These are phyloP conservation scores for Paramyrothecium sp. DNA, from an alignment of 2,329 filamentous ascomycete genomes.

Conservation along the genomic window DNA sequence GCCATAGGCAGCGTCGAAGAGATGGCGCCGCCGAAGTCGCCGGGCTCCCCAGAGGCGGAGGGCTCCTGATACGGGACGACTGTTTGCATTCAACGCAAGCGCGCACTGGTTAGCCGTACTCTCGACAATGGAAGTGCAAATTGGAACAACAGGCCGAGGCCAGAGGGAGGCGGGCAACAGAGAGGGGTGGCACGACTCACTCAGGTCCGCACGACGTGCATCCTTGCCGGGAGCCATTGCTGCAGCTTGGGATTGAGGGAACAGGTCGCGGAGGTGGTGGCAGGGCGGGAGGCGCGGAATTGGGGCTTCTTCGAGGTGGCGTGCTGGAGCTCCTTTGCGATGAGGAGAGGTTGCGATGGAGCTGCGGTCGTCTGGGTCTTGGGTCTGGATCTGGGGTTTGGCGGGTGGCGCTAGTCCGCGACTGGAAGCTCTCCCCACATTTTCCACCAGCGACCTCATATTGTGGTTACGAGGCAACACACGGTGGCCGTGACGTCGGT, in stretches of 20 bases:
- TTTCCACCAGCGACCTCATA: not conserved
- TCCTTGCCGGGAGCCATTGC: constrained; percentile 42
- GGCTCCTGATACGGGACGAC: constrained; percentile 88
- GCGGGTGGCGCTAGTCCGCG: constrained; percentile 12
- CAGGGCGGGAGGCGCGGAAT: not conserved
- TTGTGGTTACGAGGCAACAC: too few relatives aligned
- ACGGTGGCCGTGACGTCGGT: too few relatives aligned
- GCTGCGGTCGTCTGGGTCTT: constrained; percentile 15
- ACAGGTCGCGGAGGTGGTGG: too few relatives aligned
- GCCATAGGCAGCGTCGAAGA: constrained; percentile 89
- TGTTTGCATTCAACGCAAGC: constrained; percentile 32
- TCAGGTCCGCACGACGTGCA: constrained; percentile 42
- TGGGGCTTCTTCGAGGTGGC: not conserved
- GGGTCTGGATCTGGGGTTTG: constrained; percentile 9
- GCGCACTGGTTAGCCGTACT: not conserved
- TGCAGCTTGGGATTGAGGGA: not conserved
- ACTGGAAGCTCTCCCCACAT: not conserved
- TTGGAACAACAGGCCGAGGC: not conserved
- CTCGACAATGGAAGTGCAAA: not conserved
- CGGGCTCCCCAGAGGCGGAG: constrained; percentile 56
- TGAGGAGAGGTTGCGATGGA: constrained; percentile 8
- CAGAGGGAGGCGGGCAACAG: not conserved
- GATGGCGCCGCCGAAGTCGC: constrained; percentile 71
- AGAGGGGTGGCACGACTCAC: constrained; percentile 24
- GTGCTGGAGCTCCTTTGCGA: constrained; percentile 7